Evolutionary conservation across 306 rosid genomes (phyloP).

Genomic region (Trifolium subterraneum): DNA sequence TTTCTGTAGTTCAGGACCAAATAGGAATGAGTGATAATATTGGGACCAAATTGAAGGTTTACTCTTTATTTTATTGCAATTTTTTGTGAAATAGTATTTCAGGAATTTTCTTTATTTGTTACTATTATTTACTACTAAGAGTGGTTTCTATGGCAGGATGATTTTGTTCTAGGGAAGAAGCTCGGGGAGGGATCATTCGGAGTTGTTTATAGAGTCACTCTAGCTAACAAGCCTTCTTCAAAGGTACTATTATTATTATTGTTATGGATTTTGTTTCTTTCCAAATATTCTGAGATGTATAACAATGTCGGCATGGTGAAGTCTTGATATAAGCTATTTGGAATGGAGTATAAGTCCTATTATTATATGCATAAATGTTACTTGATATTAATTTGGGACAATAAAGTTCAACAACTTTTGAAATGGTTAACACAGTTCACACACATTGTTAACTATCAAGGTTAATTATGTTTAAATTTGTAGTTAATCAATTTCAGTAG

Average conservation of each 20-base stretch:
- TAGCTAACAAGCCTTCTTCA: constrained; percentile 72
- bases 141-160: constrained; percentile 67
- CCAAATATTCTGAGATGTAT: background rate
- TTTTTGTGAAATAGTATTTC: constrained; percentile 9
- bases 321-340: background rate
- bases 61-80: background rate
- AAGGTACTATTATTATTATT: constrained; percentile 58
- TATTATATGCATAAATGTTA: too few relatives aligned
- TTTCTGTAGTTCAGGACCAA: background rate
- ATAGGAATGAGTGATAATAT: background rate
- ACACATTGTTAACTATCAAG: too few relatives aligned
- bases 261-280: background rate
- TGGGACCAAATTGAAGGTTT: background rate
- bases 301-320: background rate
- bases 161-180: constrained; percentile 88
- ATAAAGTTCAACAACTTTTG: too few relatives aligned
- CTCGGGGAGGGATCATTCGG: constrained; percentile 98
- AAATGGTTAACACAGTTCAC: too few relatives aligned
- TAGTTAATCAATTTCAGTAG: too few relatives aligned
- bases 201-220: constrained; percentile 77
- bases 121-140: constrained; percentile 4
- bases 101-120: constrained; percentile 16
- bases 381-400: too few relatives aligned
- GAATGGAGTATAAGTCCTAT: background rate
- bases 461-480: too few relatives aligned